phyloP scores from a whole-genome alignment of 1,139 yeast species.

The Candida glucosophila region DNA sequence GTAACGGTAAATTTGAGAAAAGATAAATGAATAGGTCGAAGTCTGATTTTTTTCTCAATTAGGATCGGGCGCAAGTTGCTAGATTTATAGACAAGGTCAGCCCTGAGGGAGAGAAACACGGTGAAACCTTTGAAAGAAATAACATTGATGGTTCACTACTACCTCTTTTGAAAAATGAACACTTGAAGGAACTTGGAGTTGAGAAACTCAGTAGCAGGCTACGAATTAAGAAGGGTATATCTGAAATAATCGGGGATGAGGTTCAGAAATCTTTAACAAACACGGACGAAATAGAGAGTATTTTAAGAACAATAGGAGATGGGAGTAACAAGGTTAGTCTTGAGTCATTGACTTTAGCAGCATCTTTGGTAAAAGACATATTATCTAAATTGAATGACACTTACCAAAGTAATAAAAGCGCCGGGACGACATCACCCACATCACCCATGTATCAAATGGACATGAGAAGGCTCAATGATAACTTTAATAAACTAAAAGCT shows the following conservation, averaged over 20 bases:
- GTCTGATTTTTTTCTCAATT: conserved; percentile 31
- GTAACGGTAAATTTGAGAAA: too few species aligned
- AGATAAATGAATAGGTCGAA: too few species aligned
- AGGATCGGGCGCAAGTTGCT: conserved; percentile 44
- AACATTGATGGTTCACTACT: conserved; percentile 56
- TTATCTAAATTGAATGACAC: conserved; percentile 15
- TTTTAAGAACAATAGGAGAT: conserved; percentile 1
- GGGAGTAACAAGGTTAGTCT: conserved; percentile 20
- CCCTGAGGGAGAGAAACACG: conserved; percentile 12
- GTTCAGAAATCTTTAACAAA: too few species aligned
- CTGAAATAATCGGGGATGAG: conserved; percentile 37
- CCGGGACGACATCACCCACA: conserved; percentile 14
- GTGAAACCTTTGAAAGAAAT: conserved; percentile 39
- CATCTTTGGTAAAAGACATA: conserved; percentile 31
- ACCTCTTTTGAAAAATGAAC: conserved; percentile 51
- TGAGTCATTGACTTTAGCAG: conserved; percentile 27
- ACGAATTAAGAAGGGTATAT: conserved; percentile 38
- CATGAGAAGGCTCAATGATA: conserved; percentile 35
- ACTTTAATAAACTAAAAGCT: conserved; percentile 40
- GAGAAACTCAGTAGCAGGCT: conserved; percentile 34
- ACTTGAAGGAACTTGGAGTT: conserved; percentile 53
- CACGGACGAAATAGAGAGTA: conserved; percentile 27
- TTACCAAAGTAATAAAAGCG: conserved; percentile 8
- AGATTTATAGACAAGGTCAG: conserved; percentile 20
- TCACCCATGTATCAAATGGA: conserved; percentile 19